phyloP scores from a whole-genome alignment of 305 asterid species.

The Petunia hybrid region DNA sequence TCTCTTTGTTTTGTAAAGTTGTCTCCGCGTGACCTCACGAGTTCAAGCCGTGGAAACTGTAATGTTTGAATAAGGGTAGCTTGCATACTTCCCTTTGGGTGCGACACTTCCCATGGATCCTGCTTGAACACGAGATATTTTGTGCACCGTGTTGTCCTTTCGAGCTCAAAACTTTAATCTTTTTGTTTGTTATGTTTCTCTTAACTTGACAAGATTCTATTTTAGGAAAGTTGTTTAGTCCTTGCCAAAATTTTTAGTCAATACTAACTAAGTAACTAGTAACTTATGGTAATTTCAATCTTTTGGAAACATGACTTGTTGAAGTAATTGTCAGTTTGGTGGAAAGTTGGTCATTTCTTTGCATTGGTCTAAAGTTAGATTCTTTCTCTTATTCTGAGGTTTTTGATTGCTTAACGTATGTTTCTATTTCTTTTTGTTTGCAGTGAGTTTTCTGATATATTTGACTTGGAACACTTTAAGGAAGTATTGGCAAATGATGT shows the following conservation, averaged over 20 bases:
- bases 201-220: neutral
- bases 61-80: no score
- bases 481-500: constrained; percentile 76
- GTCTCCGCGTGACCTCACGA: neutral
- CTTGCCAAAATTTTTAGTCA: neutral
- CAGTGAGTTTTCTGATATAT: constrained; percentile 94
- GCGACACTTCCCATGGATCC: no score
- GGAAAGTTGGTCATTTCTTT: neutral
- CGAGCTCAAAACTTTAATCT: neutral
- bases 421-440: constrained; percentile 35
- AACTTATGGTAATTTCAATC: neutral
- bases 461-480: constrained; percentile 92
- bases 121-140: no score
- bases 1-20: constrained; percentile 17
- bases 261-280: neutral
- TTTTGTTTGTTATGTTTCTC: neutral
- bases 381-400: neutral
- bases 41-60: no score
- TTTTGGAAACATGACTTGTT: neutral
- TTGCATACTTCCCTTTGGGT: no score
- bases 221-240: neutral
- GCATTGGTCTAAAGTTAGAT: neutral
- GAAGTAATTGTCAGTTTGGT: neutral
- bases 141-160: neutral
- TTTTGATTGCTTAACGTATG: constrained; percentile 22